Evolutionary conservation across 2,329 filamentous ascomycete species (phyloP), one percentile per base, ranked within the genome.

Genomic region (Fusarium guadeloupense): DNA sequence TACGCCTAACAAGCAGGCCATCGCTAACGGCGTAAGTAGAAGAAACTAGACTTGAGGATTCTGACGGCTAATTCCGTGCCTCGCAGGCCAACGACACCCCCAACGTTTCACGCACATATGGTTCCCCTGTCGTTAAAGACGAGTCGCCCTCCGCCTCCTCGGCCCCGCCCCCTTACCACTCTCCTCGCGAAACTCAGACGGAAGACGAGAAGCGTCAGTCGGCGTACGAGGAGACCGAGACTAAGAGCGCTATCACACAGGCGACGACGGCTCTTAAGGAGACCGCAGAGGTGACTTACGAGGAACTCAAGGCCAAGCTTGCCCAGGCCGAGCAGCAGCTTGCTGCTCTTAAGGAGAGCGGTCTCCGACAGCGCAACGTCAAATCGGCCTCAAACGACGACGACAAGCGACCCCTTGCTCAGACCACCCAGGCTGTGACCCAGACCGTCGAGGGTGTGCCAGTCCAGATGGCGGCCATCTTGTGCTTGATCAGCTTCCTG

Each of bases 401-500:
- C 58, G 80, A 80, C 54, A 86, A 83, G 74, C 79, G 76, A 72
- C 69, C 74, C 42, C 79, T 75, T 39, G 80, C 75, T 62, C 81
- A 77, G 76, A 79, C 79, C 59, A 82, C 82, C 64, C 85, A 85
- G 71, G 82, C 81, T 68, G 80, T 80, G 59, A 82, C 80, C 72
- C 83, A 78, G 74, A 88, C 77, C 7, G 71, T 74, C 66, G 87
- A 93, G 68, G 94, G 95, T 19, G 94, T 99, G 4, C 89, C 95
- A 1, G 86, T 99, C 43, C 89, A 94, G 75, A 85, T 94, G 61
- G 91, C 91, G 38, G 94, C 95, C 19, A 81, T 87, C 19, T 80
- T 99, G 37, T 97, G 93, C 74, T 81, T 99, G 70, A 70, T 96
- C 63, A 93, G 92, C 81, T 99, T 99, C 80, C 78, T 99, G 72